Evolutionary conservation across 306 rosid genomes (phyloP), one percentile per base, ranked within the genome.

Genomic region (Cicer judaicum): DNA sequence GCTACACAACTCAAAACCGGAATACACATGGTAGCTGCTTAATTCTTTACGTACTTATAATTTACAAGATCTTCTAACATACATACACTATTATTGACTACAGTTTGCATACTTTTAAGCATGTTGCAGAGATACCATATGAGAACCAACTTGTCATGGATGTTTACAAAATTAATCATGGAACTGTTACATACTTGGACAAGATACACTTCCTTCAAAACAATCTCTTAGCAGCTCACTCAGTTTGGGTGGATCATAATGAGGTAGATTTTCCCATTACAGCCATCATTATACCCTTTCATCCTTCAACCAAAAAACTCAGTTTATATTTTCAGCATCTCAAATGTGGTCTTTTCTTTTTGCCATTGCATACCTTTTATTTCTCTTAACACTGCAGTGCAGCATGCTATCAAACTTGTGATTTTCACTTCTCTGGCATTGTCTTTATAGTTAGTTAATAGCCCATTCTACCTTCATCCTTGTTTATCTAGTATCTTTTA

Each of bases 41-140:
- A 6, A 48, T 50, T 50, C 59, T 52, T 52, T 52, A 52, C 24
- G 7, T 49, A 12, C 6, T 46, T 47, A 46, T 13, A 4, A 24
- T 4, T 47, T 47, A 47, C 6, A 47, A 47, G 53, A 24, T 24
- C 34, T 24, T 24, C 34, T 24, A 24, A 24, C 4, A 24, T 24
- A 24, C 34, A 24, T 24, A 24, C 36, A 29, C 36, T 29, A 4
- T 29, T 29, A 76, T 13, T 63, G 50, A 56, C 68, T 65, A 82
- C 7, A 75, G 57, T 46, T 68, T 77, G 67, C 67, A 18, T 63
- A 18, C n/a, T 64, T 65, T 61, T 79, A 82, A 92, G 97, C 98
- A 93, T 60, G 92, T 93, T 82, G 91, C 97, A 73, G 98, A 90
- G 89, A 90, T 93, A 80, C 86, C 97, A 0, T 93, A 86, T 72